Base-by-base conservation (phyloP, 306 rosid genomes). In the Senna tora region DNA sequence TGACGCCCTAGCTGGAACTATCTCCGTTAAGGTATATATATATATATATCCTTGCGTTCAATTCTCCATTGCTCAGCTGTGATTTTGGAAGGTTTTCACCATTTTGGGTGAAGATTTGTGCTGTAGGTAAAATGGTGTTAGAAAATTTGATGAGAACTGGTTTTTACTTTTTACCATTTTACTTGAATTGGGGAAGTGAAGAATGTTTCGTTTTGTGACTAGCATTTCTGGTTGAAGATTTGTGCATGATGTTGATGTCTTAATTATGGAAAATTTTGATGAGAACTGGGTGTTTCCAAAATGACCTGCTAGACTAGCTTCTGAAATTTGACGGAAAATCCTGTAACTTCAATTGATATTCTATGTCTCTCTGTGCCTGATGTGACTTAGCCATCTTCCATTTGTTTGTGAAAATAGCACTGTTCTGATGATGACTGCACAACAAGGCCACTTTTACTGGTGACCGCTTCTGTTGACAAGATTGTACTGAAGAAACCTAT, bases 401-500 rank as follows among this genome's bases (percentile, higher is more conserved):
- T 61, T 59, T 68, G 65, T 79, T 17, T 72, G 57, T 72, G 78
- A 72, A 72, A 71, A 51, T 82, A 94, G 98, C 98, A 94, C 74
- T 94, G 97, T 62, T 83, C 91, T 30, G 98, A 89, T 79, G 87
- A 69, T 76, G 87, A 89, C 71, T 74, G 81, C 85, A 82, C 90
- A 33, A 94, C 97, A 30, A 85, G 98, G 83, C 98, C 97, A 22
- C 93, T 89, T 76, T 73, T 91, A 77, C 76, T 94, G 54, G 93
- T 94, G 63, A 94, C 97, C 57, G 97, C 98, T 57, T 89, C 98
- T 33, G 97, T 94, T 13, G 98, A 94, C 78, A 94, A 86, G 86
- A 94, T 94, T 79, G 87, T 91, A 7, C 71, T 94, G 66, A 91
- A 91, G 87, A 94, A 86, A 79, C 86, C 99, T 0, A 88, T 94